Evolutionary conservation across 2,329 filamentous ascomycete species (phyloP).

Genomic region (Xylaria sp.): DNA sequence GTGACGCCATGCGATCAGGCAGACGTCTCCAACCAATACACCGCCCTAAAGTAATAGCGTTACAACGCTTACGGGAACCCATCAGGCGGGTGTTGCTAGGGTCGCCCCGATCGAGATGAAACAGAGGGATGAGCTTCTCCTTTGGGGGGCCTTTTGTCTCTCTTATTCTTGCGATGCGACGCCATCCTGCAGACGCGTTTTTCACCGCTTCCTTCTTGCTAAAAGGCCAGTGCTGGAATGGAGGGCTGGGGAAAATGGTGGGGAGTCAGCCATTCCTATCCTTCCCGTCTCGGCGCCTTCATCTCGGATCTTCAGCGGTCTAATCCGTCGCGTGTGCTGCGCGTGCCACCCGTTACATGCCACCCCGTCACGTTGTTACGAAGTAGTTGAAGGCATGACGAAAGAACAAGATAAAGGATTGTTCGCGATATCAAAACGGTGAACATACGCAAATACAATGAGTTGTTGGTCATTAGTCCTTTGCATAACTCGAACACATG

Average conservation of each 20-base stretch:
- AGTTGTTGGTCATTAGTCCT: background rate
- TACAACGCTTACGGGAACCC: constrained; percentile 23
- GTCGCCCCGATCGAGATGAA: constrained; percentile 29
- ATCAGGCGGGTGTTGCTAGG: constrained; percentile 6
- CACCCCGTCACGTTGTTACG: constrained; percentile 6
- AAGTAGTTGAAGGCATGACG: constrained; percentile 13
- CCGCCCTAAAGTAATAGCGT: constrained; percentile 9
- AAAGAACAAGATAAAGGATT: constrained; percentile 1
- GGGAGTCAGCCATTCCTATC: constrained; percentile 28
- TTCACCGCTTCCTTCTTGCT: constrained; percentile 30
- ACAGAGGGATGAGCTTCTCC: constrained; percentile 23
- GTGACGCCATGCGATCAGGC: constrained; percentile 19
- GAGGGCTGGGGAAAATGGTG: background rate
- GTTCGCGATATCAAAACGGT: constrained; percentile 1
- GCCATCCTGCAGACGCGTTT: constrained; percentile 23
- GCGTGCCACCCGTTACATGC: too few relatives aligned
- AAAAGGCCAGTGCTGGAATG: constrained; percentile 3
- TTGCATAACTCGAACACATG: background rate
- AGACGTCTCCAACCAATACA: background rate
- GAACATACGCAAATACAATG: background rate
- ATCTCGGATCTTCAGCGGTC: constrained; percentile 26
- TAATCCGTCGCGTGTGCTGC: constrained; percentile 28
- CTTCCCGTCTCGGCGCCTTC: constrained; percentile 31
- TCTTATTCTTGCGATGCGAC: constrained; percentile 29
- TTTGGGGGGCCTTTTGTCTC: constrained; percentile 26